phyloP scores from a whole-genome alignment of 331 rosid genomes.

The Quercus tomentella region DNA sequence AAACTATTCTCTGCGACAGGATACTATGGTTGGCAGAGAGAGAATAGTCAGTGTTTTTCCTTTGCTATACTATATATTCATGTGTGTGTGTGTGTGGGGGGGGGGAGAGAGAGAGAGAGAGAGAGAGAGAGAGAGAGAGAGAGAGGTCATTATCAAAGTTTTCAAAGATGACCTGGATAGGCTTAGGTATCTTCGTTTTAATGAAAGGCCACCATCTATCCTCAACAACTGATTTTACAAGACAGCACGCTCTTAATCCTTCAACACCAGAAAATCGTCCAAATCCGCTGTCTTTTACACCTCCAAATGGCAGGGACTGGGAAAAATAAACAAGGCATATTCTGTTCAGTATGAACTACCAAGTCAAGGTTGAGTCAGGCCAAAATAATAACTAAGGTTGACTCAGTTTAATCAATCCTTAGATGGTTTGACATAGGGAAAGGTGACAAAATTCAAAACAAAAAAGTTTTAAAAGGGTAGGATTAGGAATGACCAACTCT shows the following conservation, averaged over 20 bases:
- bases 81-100: not conserved
- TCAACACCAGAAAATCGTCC: constrained; percentile 88
- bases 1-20: constrained; percentile 75
- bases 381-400: too few species aligned
- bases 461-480: not conserved
- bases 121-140: not conserved
- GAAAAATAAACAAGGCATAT: constrained; percentile 30
- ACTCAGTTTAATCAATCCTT: not conserved
- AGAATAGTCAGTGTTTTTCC: constrained; percentile 9
- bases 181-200: constrained; percentile 77
- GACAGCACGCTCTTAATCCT: constrained; percentile 93
- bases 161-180: constrained; percentile 60
- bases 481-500: not conserved
- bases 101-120: not conserved
- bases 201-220: constrained; percentile 90
- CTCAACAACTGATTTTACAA: constrained; percentile 84
- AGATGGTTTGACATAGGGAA: not conserved
- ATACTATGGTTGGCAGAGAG: constrained; percentile 45
- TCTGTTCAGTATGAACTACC: not conserved
- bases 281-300: constrained; percentile 85
- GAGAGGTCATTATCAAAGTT: not conserved
- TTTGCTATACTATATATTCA: not conserved
- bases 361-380: not conserved
- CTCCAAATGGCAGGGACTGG: constrained; percentile 95
- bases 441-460: not conserved